phyloP scores from a whole-genome alignment of 495 filamentous ascomycete genomes.

The Aspergillus sparsus region DNA sequence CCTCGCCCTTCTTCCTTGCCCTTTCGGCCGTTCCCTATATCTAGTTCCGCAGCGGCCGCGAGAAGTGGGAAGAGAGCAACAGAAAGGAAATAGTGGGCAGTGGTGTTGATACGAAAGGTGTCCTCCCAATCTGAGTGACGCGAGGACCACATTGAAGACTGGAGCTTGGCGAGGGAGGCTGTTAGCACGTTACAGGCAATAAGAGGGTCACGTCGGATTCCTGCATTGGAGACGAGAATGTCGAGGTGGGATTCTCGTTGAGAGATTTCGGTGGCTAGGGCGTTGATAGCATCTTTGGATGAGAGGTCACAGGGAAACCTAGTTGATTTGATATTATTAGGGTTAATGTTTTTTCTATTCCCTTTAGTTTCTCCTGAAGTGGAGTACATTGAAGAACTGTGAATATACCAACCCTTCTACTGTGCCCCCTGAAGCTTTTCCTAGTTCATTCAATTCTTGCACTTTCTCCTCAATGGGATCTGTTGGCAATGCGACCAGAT shows the following conservation, averaged over 20 bases:
- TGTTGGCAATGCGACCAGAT: slow-evolving; percentile 36
- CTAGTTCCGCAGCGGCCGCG: slow-evolving; percentile 29
- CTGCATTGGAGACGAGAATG: slow-evolving; percentile 50
- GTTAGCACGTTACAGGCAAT: slow-evolving; percentile 40
- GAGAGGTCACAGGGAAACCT: slow-evolving; percentile 36
- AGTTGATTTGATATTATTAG: neutral
- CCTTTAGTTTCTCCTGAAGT: neutral
- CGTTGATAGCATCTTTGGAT: slow-evolving; percentile 38
- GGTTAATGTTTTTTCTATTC: too few species aligned
- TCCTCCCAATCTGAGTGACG: slow-evolving; percentile 38
- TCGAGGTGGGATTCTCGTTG: slow-evolving; percentile 34
- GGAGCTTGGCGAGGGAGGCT: slow-evolving; percentile 37
- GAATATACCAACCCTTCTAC: slow-evolving; percentile 34
- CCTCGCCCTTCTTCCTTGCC: slow-evolving; percentile 41
- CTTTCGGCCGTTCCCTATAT: slow-evolving; percentile 14
- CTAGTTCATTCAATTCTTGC: slow-evolving; percentile 34
- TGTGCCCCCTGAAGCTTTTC: slow-evolving; percentile 31
- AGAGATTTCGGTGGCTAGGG: slow-evolving; percentile 27
- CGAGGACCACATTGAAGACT: slow-evolving; percentile 47
- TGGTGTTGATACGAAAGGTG: slow-evolving; percentile 45
- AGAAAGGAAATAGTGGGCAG: slow-evolving; percentile 47
- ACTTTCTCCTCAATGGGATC: slow-evolving; percentile 39
- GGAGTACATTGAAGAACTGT: neutral
- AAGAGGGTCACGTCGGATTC: slow-evolving; percentile 44
- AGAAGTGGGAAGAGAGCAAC: slow-evolving; percentile 45